These are phyloP conservation scores for Physcia stellaris DNA, from an alignment of 495 filamentous ascomycete species.

Conservation along the genomic window DNA sequence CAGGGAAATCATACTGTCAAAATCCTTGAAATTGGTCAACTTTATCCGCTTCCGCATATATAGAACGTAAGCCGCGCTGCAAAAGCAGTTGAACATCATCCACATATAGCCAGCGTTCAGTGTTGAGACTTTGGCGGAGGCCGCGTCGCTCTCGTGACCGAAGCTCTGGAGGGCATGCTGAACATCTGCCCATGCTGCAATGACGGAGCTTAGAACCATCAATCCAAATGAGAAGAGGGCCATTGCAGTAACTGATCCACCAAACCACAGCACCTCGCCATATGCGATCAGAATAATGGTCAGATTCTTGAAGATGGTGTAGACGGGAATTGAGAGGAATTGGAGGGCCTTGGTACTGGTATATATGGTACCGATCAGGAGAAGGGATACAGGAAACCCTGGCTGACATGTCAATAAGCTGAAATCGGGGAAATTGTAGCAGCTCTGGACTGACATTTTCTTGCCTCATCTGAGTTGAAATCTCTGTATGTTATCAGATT, in stretches of 20 bases:
- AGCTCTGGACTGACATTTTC: constrained; percentile 56
- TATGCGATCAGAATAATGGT: constrained; percentile 98
- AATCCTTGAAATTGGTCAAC: constrained; percentile 99
- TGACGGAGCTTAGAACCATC: constrained; percentile 90
- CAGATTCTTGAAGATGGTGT: constrained; percentile 99
- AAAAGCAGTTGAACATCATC: constrained; percentile 97
- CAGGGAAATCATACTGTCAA: constrained; percentile 65
- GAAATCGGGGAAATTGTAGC: background rate
- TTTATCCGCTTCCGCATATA: constrained; percentile 98
- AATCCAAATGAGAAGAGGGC: constrained; percentile 91
- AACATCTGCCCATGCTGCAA: constrained; percentile 97
- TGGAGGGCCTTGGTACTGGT: constrained; percentile 93
- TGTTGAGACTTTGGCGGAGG: constrained; percentile 66
- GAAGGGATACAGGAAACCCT: constrained; percentile 97
- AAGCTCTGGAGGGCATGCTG: constrained; percentile 62
- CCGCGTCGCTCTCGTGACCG: constrained; percentile 41
- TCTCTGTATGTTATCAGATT: constrained; percentile 83
- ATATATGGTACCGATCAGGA: constrained; percentile 99
- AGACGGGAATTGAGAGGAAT: constrained; percentile 93
- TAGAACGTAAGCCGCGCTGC: constrained; percentile 79
- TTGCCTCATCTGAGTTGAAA: constrained; percentile 81
- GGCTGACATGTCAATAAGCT: constrained; percentile 16
- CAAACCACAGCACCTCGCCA: constrained; percentile 98
- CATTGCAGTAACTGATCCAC: constrained; percentile 77
- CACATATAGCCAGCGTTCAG: constrained; percentile 93